phyloP scores from a whole-genome alignment of 2,329 filamentous ascomycete species.

The Catunica adiposa region DNA sequence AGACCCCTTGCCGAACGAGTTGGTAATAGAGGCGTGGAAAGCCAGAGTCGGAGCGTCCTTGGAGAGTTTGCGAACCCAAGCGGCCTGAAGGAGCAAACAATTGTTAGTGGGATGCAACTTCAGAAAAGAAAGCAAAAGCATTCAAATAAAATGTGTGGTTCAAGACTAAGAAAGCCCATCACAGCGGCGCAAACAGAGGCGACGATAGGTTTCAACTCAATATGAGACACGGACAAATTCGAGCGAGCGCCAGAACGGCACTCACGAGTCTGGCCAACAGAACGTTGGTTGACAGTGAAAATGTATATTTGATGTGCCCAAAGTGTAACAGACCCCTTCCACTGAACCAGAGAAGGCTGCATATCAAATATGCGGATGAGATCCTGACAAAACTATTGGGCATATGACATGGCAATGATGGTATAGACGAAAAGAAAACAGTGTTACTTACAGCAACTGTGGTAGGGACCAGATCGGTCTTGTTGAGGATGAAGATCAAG shows the following conservation, averaged over 20 bases:
- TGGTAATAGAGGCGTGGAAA: slow-evolving; percentile 87
- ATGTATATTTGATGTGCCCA: slow-evolving; percentile 73
- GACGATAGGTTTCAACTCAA: slow-evolving; percentile 91
- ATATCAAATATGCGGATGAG: slow-evolving; percentile 20
- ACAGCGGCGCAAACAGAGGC: slow-evolving; percentile 37
- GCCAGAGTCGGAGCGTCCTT: slow-evolving; percentile 88
- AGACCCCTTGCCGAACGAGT: slow-evolving; percentile 91
- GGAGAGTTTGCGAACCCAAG: slow-evolving; percentile 77
- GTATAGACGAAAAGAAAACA: slow-evolving; percentile 11
- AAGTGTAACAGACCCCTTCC: slow-evolving; percentile 95
- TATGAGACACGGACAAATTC: slow-evolving; percentile 63
- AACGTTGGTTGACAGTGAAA: slow-evolving; percentile 23
- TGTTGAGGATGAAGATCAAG: slow-evolving; percentile 35
- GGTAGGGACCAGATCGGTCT: slow-evolving; percentile 70
- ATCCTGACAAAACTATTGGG: slow-evolving; percentile 79
- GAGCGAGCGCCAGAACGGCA: slow-evolving; percentile 81
- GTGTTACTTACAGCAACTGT: slow-evolving; percentile 84
- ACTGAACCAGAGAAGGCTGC: slow-evolving; percentile 37
- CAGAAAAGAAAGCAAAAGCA: slow-evolving; percentile 14
- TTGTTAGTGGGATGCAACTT: slow-evolving; percentile 15
- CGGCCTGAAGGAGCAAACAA: slow-evolving; percentile 42
- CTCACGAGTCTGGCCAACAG: slow-evolving; percentile 43
- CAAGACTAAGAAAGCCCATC: slow-evolving; percentile 95
- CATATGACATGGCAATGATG: slow-evolving; percentile 17
- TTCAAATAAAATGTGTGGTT: slow-evolving; percentile 50